phyloP scores from a whole-genome alignment of 257 asterid species.

The Ajuga chamaepitys region DNA sequence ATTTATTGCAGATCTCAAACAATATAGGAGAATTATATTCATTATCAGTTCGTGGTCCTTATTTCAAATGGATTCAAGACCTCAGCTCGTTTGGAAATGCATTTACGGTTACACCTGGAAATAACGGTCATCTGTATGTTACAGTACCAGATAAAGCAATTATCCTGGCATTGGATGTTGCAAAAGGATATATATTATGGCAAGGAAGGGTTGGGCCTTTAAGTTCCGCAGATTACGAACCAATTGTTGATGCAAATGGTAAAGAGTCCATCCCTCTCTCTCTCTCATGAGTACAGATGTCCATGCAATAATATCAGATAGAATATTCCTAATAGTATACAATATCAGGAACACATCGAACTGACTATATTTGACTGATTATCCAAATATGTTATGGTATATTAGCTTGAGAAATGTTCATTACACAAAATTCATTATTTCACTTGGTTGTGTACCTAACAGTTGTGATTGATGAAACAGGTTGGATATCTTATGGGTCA shows the following conservation, averaged over 20 bases:
- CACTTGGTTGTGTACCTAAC: neutral
- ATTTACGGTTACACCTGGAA: constrained; percentile 54
- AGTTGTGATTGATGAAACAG: constrained; percentile 34
- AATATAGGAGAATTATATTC: constrained; percentile 80
- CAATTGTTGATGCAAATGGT: constrained; percentile 81
- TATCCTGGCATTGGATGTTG: constrained; percentile 62
- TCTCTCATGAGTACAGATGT: too few species aligned
- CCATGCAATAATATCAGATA: too few species aligned
- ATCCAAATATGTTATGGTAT: neutral
- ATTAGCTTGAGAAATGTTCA: neutral
- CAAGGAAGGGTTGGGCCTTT: constrained; percentile 61
- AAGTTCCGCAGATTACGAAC: constrained; percentile 61
- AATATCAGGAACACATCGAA: too few species aligned
- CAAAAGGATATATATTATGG: constrained; percentile 69
- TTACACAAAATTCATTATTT: too few species aligned
- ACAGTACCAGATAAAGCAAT: constrained; percentile 39
- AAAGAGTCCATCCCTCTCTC: neutral
- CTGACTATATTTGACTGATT: too few species aligned
- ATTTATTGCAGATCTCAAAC: constrained; percentile 53
- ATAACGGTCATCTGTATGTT: constrained; percentile 65
- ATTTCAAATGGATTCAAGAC: constrained; percentile 86
- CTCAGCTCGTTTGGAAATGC: constrained; percentile 53
- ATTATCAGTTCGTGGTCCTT: constrained; percentile 61
- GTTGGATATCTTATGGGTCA: constrained; percentile 93
- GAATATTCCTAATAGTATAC: too few species aligned